Conservation (phyloP, 805 yeast genomes). For the Cyberlindnera maritima region DNA sequence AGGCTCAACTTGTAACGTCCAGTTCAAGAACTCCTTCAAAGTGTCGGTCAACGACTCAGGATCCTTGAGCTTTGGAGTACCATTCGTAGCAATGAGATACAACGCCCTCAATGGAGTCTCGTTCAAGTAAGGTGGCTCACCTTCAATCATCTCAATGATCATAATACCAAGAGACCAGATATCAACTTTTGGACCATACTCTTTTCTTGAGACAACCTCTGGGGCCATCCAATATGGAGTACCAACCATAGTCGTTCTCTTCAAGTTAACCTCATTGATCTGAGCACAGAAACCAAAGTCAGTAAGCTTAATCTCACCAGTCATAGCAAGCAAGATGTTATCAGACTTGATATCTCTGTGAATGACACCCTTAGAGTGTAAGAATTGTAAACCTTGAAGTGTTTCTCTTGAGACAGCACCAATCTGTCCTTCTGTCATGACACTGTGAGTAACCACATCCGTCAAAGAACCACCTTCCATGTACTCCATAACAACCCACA, state of each 20-base stretch:
- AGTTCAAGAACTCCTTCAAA: slow-evolving; percentile 68
- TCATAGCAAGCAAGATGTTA: slow-evolving; percentile 76
- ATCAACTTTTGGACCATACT: slow-evolving; percentile 95
- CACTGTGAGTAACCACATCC: slow-evolving; percentile 87
- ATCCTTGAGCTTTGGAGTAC: slow-evolving; percentile 90
- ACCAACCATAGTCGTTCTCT: slow-evolving; percentile 98
- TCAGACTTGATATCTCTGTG: slow-evolving; percentile 97
- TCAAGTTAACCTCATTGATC: slow-evolving; percentile 72
- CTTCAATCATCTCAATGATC: slow-evolving; percentile 98
- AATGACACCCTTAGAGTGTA: slow-evolving; percentile 89
- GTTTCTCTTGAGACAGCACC: slow-evolving; percentile 95
- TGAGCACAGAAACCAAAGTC: slow-evolving; percentile 98
- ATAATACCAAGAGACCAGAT: slow-evolving; percentile 98
- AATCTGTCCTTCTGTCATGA: slow-evolving; percentile 91
- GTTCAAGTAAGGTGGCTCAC: slow-evolving; percentile 96
- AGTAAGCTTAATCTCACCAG: slow-evolving; percentile 89
- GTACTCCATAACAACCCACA: slow-evolving; percentile 98
- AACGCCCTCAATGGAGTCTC: slow-evolving; percentile 94
- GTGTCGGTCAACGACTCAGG: slow-evolving; percentile 73
- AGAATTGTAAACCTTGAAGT: slow-evolving; percentile 75
- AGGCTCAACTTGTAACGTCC: slow-evolving; percentile 92
- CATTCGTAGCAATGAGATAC: slow-evolving; percentile 92
- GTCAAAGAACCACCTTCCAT: slow-evolving; percentile 99
- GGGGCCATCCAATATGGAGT: slow-evolving; percentile 99
- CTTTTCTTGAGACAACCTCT: slow-evolving; percentile 91